Evolutionary conservation across 305 asterid genomes (phyloP).

Genomic region (Plantago rigida): DNA sequence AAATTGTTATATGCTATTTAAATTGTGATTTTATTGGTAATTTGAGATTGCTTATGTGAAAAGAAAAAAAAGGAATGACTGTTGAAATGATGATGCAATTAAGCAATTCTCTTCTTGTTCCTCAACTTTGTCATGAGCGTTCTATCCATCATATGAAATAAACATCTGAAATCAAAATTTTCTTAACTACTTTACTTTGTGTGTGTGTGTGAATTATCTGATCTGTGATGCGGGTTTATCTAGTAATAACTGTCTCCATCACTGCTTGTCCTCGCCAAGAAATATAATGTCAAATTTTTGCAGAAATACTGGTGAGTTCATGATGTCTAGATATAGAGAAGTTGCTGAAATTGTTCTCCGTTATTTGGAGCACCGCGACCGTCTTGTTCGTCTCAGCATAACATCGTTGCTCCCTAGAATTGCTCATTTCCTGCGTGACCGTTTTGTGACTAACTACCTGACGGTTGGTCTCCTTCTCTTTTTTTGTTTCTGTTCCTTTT

Average conservation of each 20-base stretch:
- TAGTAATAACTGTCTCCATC: neutral
- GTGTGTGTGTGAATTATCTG: neutral
- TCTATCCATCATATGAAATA: neutral
- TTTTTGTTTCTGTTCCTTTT: constrained; percentile 12
- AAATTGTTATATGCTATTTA: too few relatives aligned
- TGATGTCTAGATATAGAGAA: constrained; percentile 99
- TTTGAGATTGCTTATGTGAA: neutral
- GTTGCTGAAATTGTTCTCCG: constrained; percentile 95
- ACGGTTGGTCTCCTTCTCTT: constrained; percentile 44
- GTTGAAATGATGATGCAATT: neutral
- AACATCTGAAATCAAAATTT: too few relatives aligned
- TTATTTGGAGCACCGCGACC: constrained; percentile 87
- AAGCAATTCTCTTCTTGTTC: neutral
- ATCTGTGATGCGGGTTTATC: constrained; percentile 15
- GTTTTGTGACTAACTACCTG: constrained; percentile 89
- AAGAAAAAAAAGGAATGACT: neutral
- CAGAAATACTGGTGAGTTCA: constrained; percentile 98
- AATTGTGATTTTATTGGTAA: too few relatives aligned
- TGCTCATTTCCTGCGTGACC: constrained; percentile 97
- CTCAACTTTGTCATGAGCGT: neutral
- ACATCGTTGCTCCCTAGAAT: constrained; percentile 95
- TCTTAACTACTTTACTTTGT: neutral
- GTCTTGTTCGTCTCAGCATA: constrained; percentile 97
- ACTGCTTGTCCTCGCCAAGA: constrained; percentile 3
- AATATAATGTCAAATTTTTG: neutral